Conservation (phyloP, 225 moss, liverwort and hornwort species). For the Neckera pumila region DNA sequence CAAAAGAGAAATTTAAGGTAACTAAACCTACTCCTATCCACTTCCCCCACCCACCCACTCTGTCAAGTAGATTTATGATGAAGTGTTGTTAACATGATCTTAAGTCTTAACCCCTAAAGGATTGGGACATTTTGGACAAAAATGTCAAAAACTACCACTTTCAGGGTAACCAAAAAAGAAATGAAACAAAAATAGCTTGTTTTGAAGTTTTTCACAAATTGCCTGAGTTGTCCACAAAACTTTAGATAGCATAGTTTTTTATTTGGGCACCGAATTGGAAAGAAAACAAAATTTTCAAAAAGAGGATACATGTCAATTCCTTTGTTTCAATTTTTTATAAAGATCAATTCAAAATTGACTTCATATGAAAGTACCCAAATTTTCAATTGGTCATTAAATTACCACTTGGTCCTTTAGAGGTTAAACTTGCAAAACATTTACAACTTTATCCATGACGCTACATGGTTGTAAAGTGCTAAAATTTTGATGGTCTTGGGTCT, state of each 20-base stretch:
- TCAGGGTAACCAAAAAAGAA: neutral
- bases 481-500: neutral
- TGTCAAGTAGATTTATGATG: neutral
- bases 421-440: neutral
- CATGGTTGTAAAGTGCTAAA: neutral
- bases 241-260: accelerated
- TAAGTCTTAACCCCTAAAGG: neutral
- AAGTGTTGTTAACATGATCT: neutral
- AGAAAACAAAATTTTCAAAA: neutral
- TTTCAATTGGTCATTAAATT: neutral
- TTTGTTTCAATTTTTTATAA: neutral
- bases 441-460: neutral
- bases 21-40: no score
- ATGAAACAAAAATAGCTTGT: neutral
- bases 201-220: neutral
- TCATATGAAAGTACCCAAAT: accelerated
- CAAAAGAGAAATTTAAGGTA: no score
- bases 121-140: neutral
- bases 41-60: no score
- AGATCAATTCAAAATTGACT: neutral
- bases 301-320: neutral
- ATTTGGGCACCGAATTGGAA: neutral
- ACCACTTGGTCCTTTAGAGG: neutral
- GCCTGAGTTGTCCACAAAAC: neutral
- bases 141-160: neutral